phyloP scores from a whole-genome alignment of 352 stramenopile genomes.

The Globisporangium abappressorium region DNA sequence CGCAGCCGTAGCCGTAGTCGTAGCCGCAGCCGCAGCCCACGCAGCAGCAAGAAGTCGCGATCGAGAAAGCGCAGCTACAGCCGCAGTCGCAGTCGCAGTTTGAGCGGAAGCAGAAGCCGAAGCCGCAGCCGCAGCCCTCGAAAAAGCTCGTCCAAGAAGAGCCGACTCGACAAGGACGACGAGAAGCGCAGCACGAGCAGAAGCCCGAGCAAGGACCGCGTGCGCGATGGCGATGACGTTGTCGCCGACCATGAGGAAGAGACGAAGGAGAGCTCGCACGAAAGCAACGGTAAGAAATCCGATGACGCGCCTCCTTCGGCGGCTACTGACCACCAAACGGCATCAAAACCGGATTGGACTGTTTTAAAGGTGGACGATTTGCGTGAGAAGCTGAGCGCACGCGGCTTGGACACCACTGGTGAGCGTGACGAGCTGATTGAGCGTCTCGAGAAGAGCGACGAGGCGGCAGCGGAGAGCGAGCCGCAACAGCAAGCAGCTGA shows the following conservation, averaged over 20 bases:
- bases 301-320: constrained; percentile 15
- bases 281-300: constrained; percentile 22
- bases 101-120: constrained; percentile 27
- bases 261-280: constrained; percentile 18
- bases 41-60: constrained; percentile 25
- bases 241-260: constrained; percentile 14
- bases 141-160: constrained; percentile 21
- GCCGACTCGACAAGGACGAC: constrained; percentile 13
- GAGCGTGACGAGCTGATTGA: constrained; percentile 19
- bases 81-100: constrained; percentile 35
- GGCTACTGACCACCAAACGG: constrained; percentile 14
- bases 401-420: constrained; percentile 15
- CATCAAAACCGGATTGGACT: constrained; percentile 23
- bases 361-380: constrained; percentile 24
- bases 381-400: constrained; percentile 20
- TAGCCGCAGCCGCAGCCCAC: constrained; percentile 27
- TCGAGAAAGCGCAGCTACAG: constrained; percentile 20
- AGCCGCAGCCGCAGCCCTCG: constrained; percentile 22
- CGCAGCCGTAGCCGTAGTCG: constrained; percentile 37
- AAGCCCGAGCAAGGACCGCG: constrained; percentile 13
- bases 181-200: constrained; percentile 23
- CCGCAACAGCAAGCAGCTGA: not conserved
- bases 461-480: not conserved
- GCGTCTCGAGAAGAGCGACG: constrained; percentile 9
- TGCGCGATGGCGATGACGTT: not conserved